A percentile compares a stretch with the other conserved stretches of the same genome.
phyloP scores from a whole-genome alignment of 192 early-diverging fungal genomes.

The Coemansia sp. region DNA sequence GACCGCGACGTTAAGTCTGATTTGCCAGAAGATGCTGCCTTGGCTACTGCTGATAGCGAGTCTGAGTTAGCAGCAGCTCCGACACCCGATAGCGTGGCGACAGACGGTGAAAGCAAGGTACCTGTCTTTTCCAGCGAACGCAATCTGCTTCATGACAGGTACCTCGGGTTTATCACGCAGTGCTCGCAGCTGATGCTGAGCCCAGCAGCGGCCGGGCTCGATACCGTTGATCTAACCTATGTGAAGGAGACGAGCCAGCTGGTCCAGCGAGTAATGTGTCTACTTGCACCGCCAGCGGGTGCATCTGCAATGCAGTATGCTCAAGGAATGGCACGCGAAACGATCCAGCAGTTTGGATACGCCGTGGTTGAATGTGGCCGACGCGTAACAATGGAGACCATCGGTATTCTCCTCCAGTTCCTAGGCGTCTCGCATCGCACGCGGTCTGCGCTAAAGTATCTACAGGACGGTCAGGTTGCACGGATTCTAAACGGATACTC shows the following conservation, averaged over 20 bases:
- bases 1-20: not conserved
- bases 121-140: not conserved
- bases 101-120: not conserved
- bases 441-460: constrained; percentile 23
- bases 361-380: constrained; percentile 25
- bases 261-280: constrained; percentile 15
- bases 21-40: not conserved
- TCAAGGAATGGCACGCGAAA: constrained; percentile 10
- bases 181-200: constrained; percentile 16
- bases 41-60: not conserved
- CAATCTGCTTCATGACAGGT: constrained; percentile 14
- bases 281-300: constrained; percentile 9
- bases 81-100: not conserved
- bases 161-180: constrained; percentile 19
- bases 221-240: not conserved
- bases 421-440: constrained; percentile 24
- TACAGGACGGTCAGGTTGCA: constrained; percentile 33
- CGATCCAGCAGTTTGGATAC: constrained; percentile 30
- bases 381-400: constrained; percentile 3
- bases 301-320: constrained; percentile 7
- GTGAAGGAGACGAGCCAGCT: constrained; percentile 16
- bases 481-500: constrained; percentile 6
- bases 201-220: too few relatives aligned
- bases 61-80: constrained; percentile 4
- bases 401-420: constrained; percentile 22